Base-by-base conservation (phyloP, 768 basidiomycete genomes). In the Mycena pura region DNA sequence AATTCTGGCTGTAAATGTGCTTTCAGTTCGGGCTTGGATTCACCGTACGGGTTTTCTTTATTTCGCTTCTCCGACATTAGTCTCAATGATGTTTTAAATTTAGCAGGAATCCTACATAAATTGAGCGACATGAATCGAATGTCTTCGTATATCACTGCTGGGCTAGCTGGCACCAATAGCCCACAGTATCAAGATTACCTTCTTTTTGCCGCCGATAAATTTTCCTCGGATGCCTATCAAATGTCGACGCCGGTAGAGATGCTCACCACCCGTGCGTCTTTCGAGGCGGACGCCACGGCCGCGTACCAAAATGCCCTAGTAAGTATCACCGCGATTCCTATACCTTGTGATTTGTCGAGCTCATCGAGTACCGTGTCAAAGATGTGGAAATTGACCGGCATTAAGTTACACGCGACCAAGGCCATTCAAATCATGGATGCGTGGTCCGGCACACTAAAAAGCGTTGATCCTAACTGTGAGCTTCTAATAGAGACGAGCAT, bases 131-230 rank as follows among this genome's bases (percentile, higher is more conserved):
- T 50, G 34, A 50, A 34, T 50, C 48, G 48, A 38, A 50, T 50
- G 34, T 50, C 48, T 50, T 50, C 48, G 22, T 50, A 50, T 50
- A 50, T 38, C 34, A 50, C 48, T 50, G 48, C 48, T 50, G 48
- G 48, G 48, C 48, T 50, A 50, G 48, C 48, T 36, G 48, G 48
- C 24, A 50, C 48, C 34, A 38, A 50, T 50, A 50, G 48, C 48
- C 48, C 48, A 50, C 49, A 51, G 39, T 51, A 51, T 51, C 49
- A 39, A 38, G 49, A 51, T 51, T 51, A 51, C 36, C 49, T 51
- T 36, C 49, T 39, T n/a, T 51, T 51, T 51, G 49, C 49, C 49
- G 49, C 49, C 49, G 49, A 51, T 51, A 51, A 51, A 51, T 51
- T 34, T 51, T 51, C 49, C 22, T 51, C 49, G 49, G 49, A 51